phyloP scores from a whole-genome alignment of 1,284 basidiomycete species.

The Uromyces viciae-fabae region DNA sequence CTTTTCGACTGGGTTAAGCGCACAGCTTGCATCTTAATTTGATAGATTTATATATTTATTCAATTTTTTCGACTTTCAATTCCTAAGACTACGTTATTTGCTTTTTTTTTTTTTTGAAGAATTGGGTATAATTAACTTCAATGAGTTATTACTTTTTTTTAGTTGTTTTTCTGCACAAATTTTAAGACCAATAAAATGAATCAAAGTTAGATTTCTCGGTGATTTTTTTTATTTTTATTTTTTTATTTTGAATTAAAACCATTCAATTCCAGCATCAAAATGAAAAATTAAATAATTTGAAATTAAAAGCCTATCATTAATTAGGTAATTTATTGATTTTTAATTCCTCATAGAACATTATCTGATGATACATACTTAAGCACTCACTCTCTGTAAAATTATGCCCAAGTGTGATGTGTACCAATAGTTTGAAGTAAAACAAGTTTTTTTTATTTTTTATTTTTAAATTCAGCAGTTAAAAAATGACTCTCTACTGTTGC shows the following conservation, averaged over 20 bases:
- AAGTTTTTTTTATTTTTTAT: neutral
- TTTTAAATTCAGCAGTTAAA: neutral
- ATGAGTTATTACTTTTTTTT: neutral
- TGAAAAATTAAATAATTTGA: too few relatives aligned
- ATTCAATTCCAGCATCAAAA: too few relatives aligned
- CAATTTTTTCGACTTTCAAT: neutral
- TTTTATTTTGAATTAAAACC: neutral
- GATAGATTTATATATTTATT: neutral
- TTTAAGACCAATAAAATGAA: neutral
- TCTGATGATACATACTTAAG: too few relatives aligned
- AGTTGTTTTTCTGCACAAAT: too few relatives aligned
- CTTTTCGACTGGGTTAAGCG: too few relatives aligned
- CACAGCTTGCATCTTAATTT: too few relatives aligned
- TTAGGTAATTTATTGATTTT: too few relatives aligned
- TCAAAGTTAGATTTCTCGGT: neutral
- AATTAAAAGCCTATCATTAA: too few relatives aligned
- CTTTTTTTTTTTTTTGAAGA: neutral
- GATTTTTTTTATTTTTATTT: neutral
- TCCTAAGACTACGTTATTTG: neutral
- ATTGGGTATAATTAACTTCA: neutral
- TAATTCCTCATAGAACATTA: too few relatives aligned
- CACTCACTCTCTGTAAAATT: too few relatives aligned
- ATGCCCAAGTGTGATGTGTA: too few relatives aligned
- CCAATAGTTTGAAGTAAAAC: neutral
- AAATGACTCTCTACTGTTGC: too few relatives aligned